Evolutionary conservation across 73 alveolate species (phyloP).

Genomic region (Paramecium biaurelia): DNA sequence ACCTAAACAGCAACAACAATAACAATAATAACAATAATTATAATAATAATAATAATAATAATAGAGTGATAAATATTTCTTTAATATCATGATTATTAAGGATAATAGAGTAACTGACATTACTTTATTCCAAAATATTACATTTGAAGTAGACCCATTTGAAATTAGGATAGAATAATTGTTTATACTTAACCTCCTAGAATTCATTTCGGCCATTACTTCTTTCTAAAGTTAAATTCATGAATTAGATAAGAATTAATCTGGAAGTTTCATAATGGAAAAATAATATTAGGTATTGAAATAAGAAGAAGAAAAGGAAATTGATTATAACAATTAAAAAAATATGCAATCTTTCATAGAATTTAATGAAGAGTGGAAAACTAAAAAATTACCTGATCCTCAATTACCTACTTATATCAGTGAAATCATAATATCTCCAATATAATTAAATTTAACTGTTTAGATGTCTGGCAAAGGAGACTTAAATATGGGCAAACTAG

Average conservation of each 20-base stretch:
- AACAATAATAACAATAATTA: neutral
- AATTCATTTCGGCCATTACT: neutral
- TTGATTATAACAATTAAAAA: neutral
- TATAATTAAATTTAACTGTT: neutral
- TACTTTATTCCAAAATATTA: neutral
- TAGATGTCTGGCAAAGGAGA: slow-evolving; percentile 6
- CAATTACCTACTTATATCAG: slow-evolving; percentile 44
- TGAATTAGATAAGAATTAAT: neutral
- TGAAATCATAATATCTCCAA: slow-evolving; percentile 18
- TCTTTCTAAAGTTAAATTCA: neutral
- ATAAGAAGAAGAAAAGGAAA: neutral
- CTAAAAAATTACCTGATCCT: slow-evolving; percentile 6
- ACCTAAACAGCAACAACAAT: neutral
- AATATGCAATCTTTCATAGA: neutral
- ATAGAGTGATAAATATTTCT: slow-evolving; percentile 7
- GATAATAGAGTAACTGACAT: neutral
- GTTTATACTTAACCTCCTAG: neutral
- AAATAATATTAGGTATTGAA: neutral
- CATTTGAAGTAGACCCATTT: slow-evolving; percentile 49
- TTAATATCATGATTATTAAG: neutral
- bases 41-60: neutral
- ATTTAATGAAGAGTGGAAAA: slow-evolving; percentile 10
- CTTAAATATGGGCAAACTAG: neutral
- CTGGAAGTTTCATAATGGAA: neutral
- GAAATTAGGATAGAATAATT: slow-evolving; percentile 24